Conservation (phyloP, 164 flowering plant species). For the Platanus orientalis region DNA sequence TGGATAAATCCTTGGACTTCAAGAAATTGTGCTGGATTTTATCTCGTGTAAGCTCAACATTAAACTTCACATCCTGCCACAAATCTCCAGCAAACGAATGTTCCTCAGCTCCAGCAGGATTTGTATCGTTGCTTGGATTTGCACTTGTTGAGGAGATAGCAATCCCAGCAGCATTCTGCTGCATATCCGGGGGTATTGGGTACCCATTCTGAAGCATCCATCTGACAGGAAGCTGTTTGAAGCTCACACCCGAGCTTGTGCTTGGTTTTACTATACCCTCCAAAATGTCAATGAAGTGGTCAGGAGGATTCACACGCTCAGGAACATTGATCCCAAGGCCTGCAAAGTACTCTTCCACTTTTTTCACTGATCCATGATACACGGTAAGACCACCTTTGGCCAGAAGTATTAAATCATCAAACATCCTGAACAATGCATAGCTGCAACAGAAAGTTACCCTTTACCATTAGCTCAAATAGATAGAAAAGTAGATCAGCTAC, state of each 20-base stretch:
- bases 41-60: slow-evolving; percentile 54
- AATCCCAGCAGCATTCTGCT: slow-evolving; percentile 36
- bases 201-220: slow-evolving; percentile 99
- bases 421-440: slow-evolving; percentile 89
- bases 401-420: slow-evolving; percentile 93
- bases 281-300: slow-evolving; percentile 86
- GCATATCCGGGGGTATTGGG: slow-evolving; percentile 83
- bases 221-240: slow-evolving; percentile 77
- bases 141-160: slow-evolving; percentile 33
- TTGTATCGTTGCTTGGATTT: slow-evolving; percentile 29
- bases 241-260: slow-evolving; percentile 34
- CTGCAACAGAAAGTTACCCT: slow-evolving; percentile 40
- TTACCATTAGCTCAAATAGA: slow-evolving; percentile 1
- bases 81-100: slow-evolving; percentile 78
- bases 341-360: slow-evolving; percentile 89
- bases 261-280: slow-evolving; percentile 80
- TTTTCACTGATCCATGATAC: slow-evolving; percentile 88
- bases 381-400: slow-evolving; percentile 95
- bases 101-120: slow-evolving; percentile 27
- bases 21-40: slow-evolving; percentile 44
- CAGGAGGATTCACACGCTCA: slow-evolving; percentile 95
- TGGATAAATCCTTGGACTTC: slow-evolving; percentile 59
- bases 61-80: slow-evolving; percentile 68
- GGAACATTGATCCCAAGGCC: slow-evolving; percentile 82
- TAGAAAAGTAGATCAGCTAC: background rate